A percentile compares a stretch with the other conserved stretches of the same genome.
Conservation (phyloP, 2,329 filamentous ascomycete genomes). For the Pyrenochaeta sp. region DNA sequence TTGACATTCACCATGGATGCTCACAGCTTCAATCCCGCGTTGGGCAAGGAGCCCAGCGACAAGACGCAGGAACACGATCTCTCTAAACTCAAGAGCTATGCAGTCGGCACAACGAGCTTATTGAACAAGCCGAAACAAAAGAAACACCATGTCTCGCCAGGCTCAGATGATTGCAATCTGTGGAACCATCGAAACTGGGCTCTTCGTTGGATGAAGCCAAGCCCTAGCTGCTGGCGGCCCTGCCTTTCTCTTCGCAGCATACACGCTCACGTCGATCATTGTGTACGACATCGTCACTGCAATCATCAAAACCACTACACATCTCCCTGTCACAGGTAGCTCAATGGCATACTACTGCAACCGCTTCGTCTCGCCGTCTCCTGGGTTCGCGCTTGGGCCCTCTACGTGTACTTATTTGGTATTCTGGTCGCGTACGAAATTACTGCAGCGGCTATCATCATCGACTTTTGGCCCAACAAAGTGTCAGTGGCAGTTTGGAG, state of each 20-base stretch:
- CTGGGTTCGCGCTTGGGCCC: slow-evolving; percentile 10
- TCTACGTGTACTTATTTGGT: slow-evolving; percentile 68
- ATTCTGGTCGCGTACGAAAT: slow-evolving; percentile 67
- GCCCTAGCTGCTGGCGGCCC: slow-evolving; percentile 53
- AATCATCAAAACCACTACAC: slow-evolving; percentile 59
- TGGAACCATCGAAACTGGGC: slow-evolving; percentile 36
- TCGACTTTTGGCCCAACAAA: slow-evolving; percentile 65
- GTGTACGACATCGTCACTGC: slow-evolving; percentile 58
- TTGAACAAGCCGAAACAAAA: background rate
- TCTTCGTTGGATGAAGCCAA: slow-evolving; percentile 52
- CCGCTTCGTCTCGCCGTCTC: slow-evolving; percentile 4
- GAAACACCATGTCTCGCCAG: slow-evolving; percentile 68
- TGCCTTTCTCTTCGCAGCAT: slow-evolving; percentile 56
- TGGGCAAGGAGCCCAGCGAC: background rate
- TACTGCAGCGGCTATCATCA: slow-evolving; percentile 65
- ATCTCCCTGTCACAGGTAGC: slow-evolving; percentile 63
- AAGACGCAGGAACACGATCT: background rate
- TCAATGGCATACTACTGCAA: slow-evolving; percentile 8
- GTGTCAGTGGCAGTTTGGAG: slow-evolving; percentile 59
- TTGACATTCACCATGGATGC: too few species aligned
- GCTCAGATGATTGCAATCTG: slow-evolving; percentile 51
- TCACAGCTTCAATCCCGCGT: too few species aligned
- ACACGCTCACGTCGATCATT: slow-evolving; percentile 52
- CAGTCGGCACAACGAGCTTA: background rate
- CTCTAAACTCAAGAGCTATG: background rate